Conservation (phyloP, 2,329 filamentous ascomycete species). For the Alternaria sp. region DNA sequence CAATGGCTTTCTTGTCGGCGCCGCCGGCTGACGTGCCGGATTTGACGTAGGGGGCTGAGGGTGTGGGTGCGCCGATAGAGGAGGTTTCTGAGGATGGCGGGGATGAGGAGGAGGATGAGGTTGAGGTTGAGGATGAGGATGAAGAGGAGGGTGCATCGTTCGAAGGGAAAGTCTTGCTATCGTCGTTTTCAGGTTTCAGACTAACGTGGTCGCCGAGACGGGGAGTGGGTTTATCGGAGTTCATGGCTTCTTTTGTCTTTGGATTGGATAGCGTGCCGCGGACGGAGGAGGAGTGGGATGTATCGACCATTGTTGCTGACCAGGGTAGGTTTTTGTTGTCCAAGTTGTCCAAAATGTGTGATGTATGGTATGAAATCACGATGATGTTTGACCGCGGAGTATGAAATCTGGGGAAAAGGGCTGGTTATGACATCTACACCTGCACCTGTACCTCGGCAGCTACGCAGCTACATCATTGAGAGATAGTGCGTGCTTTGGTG, state of each 20-base stretch:
- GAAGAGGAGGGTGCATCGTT: conserved; percentile 6
- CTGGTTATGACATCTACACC: background rate
- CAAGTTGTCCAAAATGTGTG: background rate
- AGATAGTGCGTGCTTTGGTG: background rate
- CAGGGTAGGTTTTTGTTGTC: conserved; percentile 9
- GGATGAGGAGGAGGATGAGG: background rate
- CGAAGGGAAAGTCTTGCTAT: conserved; percentile 18
- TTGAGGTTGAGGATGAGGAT: background rate
- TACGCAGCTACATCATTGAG: conserved; percentile 18
- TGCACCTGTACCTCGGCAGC: background rate
- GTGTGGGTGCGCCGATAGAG: background rate
- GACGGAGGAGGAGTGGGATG: conserved; percentile 32
- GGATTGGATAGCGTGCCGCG: conserved; percentile 41
- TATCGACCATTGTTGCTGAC: conserved; percentile 4
- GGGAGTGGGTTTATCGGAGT: conserved; percentile 18
- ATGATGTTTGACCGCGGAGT: background rate
- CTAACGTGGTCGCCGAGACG: conserved; percentile 35
- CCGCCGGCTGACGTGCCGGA: background rate
- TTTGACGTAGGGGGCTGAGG: conserved; percentile 13
- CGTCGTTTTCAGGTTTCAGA: conserved; percentile 23
- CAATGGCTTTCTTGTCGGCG: conserved; percentile 4
- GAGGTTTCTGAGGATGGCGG: conserved; percentile 9
- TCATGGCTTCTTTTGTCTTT: conserved; percentile 31
- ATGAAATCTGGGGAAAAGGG: background rate
- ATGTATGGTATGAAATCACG: conserved; percentile 1